phyloP scores from a whole-genome alignment of 257 asterid species.

The Salvia miltiorrhiza region DNA sequence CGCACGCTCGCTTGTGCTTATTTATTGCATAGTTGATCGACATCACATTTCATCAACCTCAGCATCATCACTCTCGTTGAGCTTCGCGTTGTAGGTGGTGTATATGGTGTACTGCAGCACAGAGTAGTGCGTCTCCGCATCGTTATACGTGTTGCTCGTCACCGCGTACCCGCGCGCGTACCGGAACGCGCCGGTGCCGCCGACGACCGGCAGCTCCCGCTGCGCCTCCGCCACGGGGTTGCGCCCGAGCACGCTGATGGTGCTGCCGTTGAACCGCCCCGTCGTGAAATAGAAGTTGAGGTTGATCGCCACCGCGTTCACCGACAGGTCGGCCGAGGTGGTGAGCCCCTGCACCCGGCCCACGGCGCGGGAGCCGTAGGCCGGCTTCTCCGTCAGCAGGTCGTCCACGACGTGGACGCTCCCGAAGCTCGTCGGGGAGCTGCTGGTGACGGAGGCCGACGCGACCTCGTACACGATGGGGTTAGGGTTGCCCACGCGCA shows the following conservation, averaged over 20 bases:
- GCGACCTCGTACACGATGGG: background rate
- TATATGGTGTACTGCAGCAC: background rate
- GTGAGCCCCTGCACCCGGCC: slow-evolving; percentile 46
- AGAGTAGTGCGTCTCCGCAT: background rate
- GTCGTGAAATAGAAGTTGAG: slow-evolving; percentile 10
- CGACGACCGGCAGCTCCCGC: background rate
- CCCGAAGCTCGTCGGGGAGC: background rate
- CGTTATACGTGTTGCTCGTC: background rate
- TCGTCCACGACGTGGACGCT: slow-evolving; percentile 23
- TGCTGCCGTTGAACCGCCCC: slow-evolving; percentile 6
- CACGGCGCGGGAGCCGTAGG: slow-evolving; percentile 23
- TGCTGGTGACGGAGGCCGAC: background rate
- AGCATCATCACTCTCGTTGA: background rate
- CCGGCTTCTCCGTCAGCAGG: slow-evolving; percentile 30
- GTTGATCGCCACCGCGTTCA: background rate
- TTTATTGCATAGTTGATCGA: too few relatives aligned
- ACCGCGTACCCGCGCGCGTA: background rate
- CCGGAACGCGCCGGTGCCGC: background rate
- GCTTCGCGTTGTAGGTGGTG: background rate
- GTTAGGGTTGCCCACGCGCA: background rate
- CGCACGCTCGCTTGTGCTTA: too few relatives aligned
- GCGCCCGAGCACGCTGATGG: background rate
- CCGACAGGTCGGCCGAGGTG: background rate
- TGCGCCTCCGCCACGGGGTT: background rate
- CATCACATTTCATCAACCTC: background rate